A percentile compares a stretch with the other conserved stretches of the same genome.
These are phyloP conservation scores for Podila minutissima DNA, from an alignment of 192 early-diverging fungal species.

Conservation along the genomic window DNA sequence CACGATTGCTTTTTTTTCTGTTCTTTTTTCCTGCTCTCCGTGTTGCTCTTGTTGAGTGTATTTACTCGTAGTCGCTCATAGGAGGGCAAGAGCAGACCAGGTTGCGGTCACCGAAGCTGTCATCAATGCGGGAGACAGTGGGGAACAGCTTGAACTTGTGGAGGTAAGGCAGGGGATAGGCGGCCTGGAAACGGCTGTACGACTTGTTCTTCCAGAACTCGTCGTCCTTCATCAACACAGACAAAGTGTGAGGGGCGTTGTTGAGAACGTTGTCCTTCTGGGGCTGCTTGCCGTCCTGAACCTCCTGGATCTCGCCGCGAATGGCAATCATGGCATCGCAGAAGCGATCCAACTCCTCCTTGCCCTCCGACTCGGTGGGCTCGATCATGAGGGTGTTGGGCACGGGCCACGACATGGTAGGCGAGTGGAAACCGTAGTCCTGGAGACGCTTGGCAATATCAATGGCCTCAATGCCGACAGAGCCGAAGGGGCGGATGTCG, in stretches of 20 bases:
- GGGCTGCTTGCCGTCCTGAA: slow-evolving; percentile 89
- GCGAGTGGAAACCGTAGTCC: slow-evolving; percentile 99
- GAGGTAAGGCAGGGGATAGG: slow-evolving; percentile 87
- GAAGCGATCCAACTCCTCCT: slow-evolving; percentile 95
- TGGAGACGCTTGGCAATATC: slow-evolving; percentile 99
- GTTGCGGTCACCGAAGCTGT: slow-evolving; percentile 95
- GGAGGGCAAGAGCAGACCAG: slow-evolving; percentile 97
- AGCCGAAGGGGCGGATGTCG: slow-evolving; percentile 91
- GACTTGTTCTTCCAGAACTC: slow-evolving; percentile 79
- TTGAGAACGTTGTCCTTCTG: slow-evolving; percentile 87
- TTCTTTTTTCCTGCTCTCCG: background rate
- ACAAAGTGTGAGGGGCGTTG: slow-evolving; percentile 90
- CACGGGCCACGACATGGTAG: slow-evolving; percentile 99
- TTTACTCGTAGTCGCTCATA: slow-evolving; percentile 77
- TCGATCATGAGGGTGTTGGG: slow-evolving; percentile 99
- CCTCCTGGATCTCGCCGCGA: slow-evolving; percentile 88
- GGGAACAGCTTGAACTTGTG: slow-evolving; percentile 98
- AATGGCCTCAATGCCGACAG: slow-evolving; percentile 88
- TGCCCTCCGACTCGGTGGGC: slow-evolving; percentile 97
- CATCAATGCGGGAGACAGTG: slow-evolving; percentile 90
- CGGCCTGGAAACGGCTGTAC: slow-evolving; percentile 89
- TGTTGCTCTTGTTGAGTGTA: background rate
- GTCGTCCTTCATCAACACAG: slow-evolving; percentile 76
- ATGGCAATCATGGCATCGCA: slow-evolving; percentile 98
- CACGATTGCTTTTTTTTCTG: background rate